A percentile compares a stretch with the other conserved stretches of the same genome.
These are phyloP conservation scores for Colletotrichum sp. DNA, from an alignment of 2,329 filamentous ascomycete species.

Conservation along the genomic window DNA sequence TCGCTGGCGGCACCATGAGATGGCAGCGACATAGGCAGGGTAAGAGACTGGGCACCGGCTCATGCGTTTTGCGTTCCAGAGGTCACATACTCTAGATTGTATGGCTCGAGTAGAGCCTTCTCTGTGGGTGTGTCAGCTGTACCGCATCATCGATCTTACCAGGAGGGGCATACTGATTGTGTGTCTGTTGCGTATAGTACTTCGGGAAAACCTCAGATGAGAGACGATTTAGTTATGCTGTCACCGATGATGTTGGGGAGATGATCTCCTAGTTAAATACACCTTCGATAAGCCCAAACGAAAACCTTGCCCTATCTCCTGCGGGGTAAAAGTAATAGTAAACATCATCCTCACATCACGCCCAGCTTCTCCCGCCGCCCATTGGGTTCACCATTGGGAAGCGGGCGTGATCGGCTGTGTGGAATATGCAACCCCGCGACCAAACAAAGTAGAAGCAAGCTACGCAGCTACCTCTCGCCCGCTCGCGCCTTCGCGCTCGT, in stretches of 20 bases:
- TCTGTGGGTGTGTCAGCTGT: constrained; percentile 6
- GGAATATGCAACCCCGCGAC: neutral
- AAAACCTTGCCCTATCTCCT: constrained; percentile 7
- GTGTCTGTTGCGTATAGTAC: neutral
- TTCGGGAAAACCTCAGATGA: neutral
- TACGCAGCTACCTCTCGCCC: neutral
- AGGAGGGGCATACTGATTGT: constrained; percentile 10
- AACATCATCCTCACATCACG: neutral
- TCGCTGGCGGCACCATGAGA: constrained; percentile 22
- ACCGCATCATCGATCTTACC: neutral
- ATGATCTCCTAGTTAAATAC: neutral
- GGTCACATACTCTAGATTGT: constrained; percentile 10
- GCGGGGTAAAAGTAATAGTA: constrained; percentile 11
- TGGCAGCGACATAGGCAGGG: constrained; percentile 19
- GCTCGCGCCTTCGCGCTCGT: neutral
- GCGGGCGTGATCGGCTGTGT: constrained; percentile 4
- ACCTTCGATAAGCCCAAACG: neutral
- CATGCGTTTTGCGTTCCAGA: constrained; percentile 49
- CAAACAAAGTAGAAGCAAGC: neutral
- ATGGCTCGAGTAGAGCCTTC: neutral
- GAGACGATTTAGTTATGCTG: no score
- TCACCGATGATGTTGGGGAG: no score
- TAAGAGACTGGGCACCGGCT: constrained; percentile 59
- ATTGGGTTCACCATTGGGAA: neutral
- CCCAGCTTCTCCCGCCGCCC: neutral